Evolutionary conservation across 1,284 basidiomycete genomes (phyloP).

Genomic region (Vanrija sp.): DNA sequence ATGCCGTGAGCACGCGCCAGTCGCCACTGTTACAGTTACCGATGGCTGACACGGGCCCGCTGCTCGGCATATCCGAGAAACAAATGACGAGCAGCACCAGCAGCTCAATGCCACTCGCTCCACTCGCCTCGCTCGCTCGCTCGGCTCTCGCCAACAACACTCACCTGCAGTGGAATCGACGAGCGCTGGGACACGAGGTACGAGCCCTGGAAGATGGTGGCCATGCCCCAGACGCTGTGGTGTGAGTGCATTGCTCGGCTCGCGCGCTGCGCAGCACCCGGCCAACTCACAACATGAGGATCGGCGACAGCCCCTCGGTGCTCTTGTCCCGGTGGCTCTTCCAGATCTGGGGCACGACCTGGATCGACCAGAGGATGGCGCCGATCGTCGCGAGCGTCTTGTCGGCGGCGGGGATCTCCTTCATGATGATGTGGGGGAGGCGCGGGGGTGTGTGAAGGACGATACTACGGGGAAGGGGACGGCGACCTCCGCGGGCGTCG

Average conservation of each 20-base stretch:
- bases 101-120: too few species aligned
- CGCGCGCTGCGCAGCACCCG: neutral
- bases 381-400: constrained; percentile 63
- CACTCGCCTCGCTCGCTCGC: too few species aligned
- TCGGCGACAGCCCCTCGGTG: constrained; percentile 67
- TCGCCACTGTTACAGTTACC: too few species aligned
- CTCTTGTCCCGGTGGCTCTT: constrained; percentile 70
- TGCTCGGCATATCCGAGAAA: too few species aligned
- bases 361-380: constrained; percentile 47
- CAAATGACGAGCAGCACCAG: too few species aligned
- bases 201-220: constrained; percentile 63
- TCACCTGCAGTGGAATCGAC: constrained; percentile 60
- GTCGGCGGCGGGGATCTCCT: constrained; percentile 48
- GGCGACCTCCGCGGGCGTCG: too few species aligned
- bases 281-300: constrained; percentile 59
- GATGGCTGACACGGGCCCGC: too few species aligned
- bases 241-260: neutral
- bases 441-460: too few species aligned
- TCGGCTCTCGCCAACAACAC: neutral
- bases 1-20: too few species aligned
- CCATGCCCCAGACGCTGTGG: constrained; percentile 59
- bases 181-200: constrained; percentile 65
- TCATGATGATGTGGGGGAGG: too few species aligned
- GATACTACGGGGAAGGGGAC: too few species aligned
- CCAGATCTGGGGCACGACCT: constrained; percentile 63